Evolutionary conservation across 306 rosid species (phyloP), one percentile per base, ranked within the genome.

Genomic region (Carpinus fangiana): DNA sequence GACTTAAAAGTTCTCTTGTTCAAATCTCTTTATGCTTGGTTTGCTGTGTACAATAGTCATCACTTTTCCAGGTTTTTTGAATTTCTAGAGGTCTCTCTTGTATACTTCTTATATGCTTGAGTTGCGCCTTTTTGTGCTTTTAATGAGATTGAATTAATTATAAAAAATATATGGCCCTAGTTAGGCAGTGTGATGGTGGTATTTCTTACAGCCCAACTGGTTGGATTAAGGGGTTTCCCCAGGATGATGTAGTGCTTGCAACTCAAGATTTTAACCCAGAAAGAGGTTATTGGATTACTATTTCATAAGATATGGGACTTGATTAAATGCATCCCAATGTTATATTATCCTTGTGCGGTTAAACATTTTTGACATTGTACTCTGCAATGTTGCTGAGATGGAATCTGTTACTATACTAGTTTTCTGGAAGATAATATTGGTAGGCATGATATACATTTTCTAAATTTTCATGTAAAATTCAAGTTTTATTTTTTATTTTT

Each of bases 401-500:
- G 20, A 28, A 62, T 28, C 69, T 62, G 21, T 31, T 31, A 43
- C n/a, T 8, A 62, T 2, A 34, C 43, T 14, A 31, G 4, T 62
- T 62, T 62, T 14, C n/a, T 31, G 43, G 69, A 62, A 26, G 34
- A 28, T 10, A 4, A 20, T 45, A 69, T 69, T 43, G 10, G 3
- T 69, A 43, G 17, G 46, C 47, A n/a, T 23, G 48, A 34, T 66
- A 17, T 66, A 18, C 10, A 12, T 20, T 47, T 45, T 47, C 5
- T 65, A 34, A 21, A 9, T n/a, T 12, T 61, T 62, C 46, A 12
- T 28, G 20, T 70, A 57, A 68, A 48, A 62, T 43, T 20, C 53
- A 75, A 47, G 10, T 48, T 60, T 23, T 23, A 23, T 23, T 23
- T 21, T 70, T 69, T 67, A 36, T 80, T 54, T 67, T 76, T 60